A percentile compares a stretch with the other conserved stretches of the same genome.
Evolutionary conservation across 2,329 filamentous ascomycete species (phyloP).

Genomic region (Penicillium janthinellum): DNA sequence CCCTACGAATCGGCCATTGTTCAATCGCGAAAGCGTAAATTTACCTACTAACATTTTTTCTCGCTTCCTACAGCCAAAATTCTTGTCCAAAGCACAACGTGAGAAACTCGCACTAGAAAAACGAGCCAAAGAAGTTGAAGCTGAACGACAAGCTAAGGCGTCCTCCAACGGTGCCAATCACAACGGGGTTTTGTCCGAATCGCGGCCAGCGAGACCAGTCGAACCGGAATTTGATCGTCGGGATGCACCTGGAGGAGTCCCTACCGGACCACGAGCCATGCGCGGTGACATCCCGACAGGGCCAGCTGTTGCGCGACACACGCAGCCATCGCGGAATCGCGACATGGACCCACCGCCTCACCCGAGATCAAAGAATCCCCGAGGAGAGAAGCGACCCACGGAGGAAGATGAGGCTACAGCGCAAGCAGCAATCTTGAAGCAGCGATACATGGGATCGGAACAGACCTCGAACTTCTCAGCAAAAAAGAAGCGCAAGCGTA

Average conservation of each 20-base stretch:
- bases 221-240: slow-evolving; percentile 23
- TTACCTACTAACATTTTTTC: slow-evolving; percentile 23
- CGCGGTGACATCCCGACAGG: slow-evolving; percentile 54
- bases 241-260: slow-evolving; percentile 36
- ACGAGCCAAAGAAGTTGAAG: slow-evolving; percentile 69
- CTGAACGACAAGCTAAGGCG: slow-evolving; percentile 55
- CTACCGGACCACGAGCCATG: slow-evolving; percentile 74
- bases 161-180: slow-evolving; percentile 30
- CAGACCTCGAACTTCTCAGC: slow-evolving; percentile 89
- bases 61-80: slow-evolving; percentile 64
- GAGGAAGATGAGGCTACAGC: slow-evolving; percentile 63
- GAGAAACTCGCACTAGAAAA: slow-evolving; percentile 80
- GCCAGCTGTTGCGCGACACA: slow-evolving; percentile 52
- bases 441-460: slow-evolving; percentile 89
- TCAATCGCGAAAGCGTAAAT: neutral
- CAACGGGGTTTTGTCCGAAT: slow-evolving; percentile 24
- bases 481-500: slow-evolving; percentile 91
- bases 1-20: slow-evolving; percentile 19
- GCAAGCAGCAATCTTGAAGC: slow-evolving; percentile 72
- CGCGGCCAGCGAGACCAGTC: slow-evolving; percentile 20
- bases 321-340: slow-evolving; percentile 33
- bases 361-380: slow-evolving; percentile 40
- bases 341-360: slow-evolving; percentile 58
- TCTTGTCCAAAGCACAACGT: slow-evolving; percentile 79
- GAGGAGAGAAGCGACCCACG: slow-evolving; percentile 46